Evolutionary conservation across 495 filamentous ascomycete species (phyloP).

Genomic region (Hypoxylon perforatum): DNA sequence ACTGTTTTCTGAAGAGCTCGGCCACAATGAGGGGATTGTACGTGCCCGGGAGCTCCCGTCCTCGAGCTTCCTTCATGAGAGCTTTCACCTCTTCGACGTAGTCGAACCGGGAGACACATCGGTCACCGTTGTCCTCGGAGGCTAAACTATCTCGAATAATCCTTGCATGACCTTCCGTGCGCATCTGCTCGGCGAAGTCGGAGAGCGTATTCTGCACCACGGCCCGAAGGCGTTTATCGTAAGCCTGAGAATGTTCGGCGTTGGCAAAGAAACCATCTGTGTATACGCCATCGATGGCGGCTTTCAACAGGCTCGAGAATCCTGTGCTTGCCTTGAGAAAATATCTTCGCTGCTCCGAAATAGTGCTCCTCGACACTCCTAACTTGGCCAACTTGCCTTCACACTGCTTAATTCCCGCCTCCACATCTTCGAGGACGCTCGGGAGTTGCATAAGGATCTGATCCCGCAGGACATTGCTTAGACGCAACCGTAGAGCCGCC

Average conservation of each 20-base stretch:
- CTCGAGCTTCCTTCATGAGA: constrained; percentile 45
- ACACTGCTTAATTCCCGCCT: constrained; percentile 37
- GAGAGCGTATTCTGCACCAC: constrained; percentile 47
- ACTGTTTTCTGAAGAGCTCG: constrained; percentile 60
- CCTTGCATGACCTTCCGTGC: constrained; percentile 43
- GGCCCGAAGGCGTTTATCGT: constrained; percentile 45
- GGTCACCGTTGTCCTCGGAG: no score
- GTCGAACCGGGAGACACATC: constrained; percentile 34
- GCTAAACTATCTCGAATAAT: constrained; percentile 1
- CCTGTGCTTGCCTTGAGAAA: constrained; percentile 48
- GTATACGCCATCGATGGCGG: constrained; percentile 43
- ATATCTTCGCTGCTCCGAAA: constrained; percentile 55
- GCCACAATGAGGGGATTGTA: constrained; percentile 60
- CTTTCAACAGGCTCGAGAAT: constrained; percentile 37
- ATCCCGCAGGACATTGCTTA: constrained; percentile 43
- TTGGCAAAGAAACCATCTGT: constrained; percentile 37
- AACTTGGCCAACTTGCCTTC: constrained; percentile 35
- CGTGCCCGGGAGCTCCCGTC: constrained; percentile 59
- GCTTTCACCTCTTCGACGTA: constrained; percentile 50
- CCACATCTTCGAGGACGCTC: constrained; percentile 40
- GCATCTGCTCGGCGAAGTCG: constrained; percentile 49
- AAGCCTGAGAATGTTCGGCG: background rate
- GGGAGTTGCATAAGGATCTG: constrained; percentile 47
- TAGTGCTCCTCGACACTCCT: constrained; percentile 34
- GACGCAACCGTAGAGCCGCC: constrained; percentile 24